phyloP scores from a whole-genome alignment of 225 moss, liverwort and hornwort genomes.

The Sphagnum contortum region DNA sequence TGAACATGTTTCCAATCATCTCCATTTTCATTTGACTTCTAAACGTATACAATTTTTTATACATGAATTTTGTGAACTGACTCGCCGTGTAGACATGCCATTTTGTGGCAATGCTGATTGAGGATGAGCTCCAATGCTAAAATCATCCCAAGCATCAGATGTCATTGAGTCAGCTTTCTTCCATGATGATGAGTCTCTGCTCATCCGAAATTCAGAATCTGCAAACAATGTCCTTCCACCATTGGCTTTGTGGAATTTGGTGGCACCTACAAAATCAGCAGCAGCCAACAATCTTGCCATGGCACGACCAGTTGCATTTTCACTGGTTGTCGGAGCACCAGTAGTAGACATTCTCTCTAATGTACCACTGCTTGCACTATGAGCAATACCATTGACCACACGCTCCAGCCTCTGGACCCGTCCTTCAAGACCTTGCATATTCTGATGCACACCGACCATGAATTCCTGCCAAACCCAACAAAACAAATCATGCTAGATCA shows the following conservation, averaged over 20 bases:
- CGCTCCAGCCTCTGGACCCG: constrained; percentile 65
- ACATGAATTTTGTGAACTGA: not conserved
- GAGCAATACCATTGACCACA: constrained; percentile 26
- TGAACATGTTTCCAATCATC: too few relatives aligned
- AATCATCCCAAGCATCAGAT: constrained; percentile 14
- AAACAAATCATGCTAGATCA: too few relatives aligned
- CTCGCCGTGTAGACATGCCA: constrained; percentile 11
- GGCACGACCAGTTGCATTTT: constrained; percentile 26
- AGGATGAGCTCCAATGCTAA: constrained; percentile 1
- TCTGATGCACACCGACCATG: constrained; percentile 60
- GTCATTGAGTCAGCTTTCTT: constrained; percentile 23
- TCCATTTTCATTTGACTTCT: too few relatives aligned
- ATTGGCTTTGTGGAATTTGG: constrained; percentile 16
- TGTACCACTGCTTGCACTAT: constrained; percentile 23
- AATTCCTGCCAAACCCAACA: constrained; percentile 40
- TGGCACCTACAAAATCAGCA: constrained; percentile 40
- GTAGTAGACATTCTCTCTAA: constrained; percentile 29
- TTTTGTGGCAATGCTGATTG: constrained; percentile 5
- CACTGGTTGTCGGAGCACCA: constrained; percentile 27
- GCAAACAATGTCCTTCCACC: constrained; percentile 8
- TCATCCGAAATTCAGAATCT: constrained; percentile 4
- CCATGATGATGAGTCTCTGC: constrained; percentile 15
- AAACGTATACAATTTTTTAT: too few relatives aligned
- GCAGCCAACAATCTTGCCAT: constrained; percentile 40
- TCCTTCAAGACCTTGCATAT: constrained; percentile 60